Evolutionary conservation across 2,329 filamentous ascomycete genomes (phyloP).

Genomic region (Clarireedia sp.): DNA sequence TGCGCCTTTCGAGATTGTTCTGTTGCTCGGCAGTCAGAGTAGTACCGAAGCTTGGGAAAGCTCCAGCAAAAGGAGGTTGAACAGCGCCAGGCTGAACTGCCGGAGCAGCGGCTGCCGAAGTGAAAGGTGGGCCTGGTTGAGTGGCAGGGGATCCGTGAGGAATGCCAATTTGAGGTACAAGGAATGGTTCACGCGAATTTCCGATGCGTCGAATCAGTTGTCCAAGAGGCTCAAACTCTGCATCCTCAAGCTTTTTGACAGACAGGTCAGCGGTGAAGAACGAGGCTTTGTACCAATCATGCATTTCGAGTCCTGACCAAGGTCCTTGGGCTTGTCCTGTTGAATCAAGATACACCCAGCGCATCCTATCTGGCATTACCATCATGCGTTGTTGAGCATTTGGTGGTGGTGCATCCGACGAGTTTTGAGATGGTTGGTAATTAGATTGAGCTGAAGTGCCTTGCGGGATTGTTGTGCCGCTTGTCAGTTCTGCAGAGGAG

Average conservation of each 20-base stretch:
- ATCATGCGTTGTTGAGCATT: conserved; percentile 71
- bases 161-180: conserved; percentile 94
- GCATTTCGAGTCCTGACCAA: conserved; percentile 96
- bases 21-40: conserved; percentile 96
- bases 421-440: conserved; percentile 28
- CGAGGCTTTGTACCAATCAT: conserved; percentile 98
- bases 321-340: conserved; percentile 88
- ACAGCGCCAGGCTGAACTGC: conserved; percentile 53
- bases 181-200: conserved; percentile 93
- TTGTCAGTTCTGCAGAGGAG: conserved; percentile 22
- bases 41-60: conserved; percentile 93
- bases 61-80: conserved; percentile 82
- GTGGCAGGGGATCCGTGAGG: conserved; percentile 69
- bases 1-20: conserved; percentile 89
- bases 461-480: conserved; percentile 22
- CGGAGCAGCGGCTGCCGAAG: conserved; percentile 31
- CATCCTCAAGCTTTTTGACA: conserved; percentile 90
- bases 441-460: conserved; percentile 21
- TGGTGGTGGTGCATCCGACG: conserved; percentile 48
- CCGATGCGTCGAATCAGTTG: conserved; percentile 93
- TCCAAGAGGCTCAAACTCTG: conserved; percentile 88
- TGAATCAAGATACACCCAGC: conserved; percentile 96
- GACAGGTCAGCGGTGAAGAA: conserved; percentile 94
- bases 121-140: conserved; percentile 30
- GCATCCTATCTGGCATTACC: conserved; percentile 99